Conservation (phyloP, 495 filamentous ascomycete species). For the Penicillium flavigenum region DNA sequence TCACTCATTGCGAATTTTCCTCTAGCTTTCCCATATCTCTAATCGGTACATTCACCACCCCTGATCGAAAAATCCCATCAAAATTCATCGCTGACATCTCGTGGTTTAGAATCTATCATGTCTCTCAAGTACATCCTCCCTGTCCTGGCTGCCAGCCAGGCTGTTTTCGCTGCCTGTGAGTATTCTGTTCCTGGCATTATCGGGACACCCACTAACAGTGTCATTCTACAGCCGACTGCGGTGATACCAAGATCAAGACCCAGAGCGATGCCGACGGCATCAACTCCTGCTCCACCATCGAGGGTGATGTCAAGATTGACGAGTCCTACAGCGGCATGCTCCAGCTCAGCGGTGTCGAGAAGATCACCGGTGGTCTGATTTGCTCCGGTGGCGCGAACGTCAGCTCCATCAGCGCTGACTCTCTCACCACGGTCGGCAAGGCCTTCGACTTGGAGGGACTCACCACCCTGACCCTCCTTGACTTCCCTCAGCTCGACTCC, state of each 20-base stretch:
- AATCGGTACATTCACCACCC: conserved; percentile 18
- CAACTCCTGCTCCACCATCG: conserved; percentile 62
- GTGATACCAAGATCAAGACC: conserved; percentile 59
- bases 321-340: conserved; percentile 50
- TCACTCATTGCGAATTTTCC: conserved; percentile 29
- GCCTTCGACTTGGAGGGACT: conserved; percentile 63
- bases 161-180: conserved; percentile 49
- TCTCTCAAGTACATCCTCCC: conserved; percentile 73
- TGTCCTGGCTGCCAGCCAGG: conserved; percentile 64
- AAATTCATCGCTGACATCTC: conserved; percentile 14
- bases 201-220: neutral
- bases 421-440: conserved; percentile 54
- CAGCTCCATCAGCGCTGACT: conserved; percentile 51
- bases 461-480: conserved; percentile 63
- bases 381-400: conserved; percentile 59
- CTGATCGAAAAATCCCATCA: neutral
- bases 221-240: conserved; percentile 18
- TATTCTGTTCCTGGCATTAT: neutral
- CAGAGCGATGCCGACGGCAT: conserved; percentile 70
- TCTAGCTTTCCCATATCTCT: conserved; percentile 16
- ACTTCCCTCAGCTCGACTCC: conserved; percentile 58
- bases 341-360: conserved; percentile 44
- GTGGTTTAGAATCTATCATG: conserved; percentile 57
- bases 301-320: conserved; percentile 68
- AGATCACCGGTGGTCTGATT: conserved; percentile 68